Conservation (phyloP, 345 rosid genomes). For the Populus deltoides region DNA sequence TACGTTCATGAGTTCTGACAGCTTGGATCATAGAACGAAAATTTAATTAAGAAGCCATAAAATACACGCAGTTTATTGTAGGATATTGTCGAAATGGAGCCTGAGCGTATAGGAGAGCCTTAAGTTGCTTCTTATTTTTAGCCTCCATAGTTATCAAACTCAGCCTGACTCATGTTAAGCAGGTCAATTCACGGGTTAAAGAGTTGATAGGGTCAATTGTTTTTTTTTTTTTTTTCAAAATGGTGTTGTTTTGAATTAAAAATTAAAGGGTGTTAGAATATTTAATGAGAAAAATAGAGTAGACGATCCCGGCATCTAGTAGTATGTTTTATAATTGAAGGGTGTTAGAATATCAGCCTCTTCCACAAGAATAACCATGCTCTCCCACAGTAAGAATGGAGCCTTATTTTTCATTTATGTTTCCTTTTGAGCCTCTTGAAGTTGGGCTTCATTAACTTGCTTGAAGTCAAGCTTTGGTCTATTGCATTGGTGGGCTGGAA, state of each 20-base stretch:
- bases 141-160: background rate
- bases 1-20: background rate
- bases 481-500: constrained; percentile 43
- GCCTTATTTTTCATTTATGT: constrained; percentile 26
- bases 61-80: background rate
- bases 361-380: background rate
- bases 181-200: no score
- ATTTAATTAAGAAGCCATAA: background rate
- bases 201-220: no score
- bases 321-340: background rate
- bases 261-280: no score
- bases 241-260: no score
- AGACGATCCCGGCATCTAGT: no score
- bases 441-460: constrained; percentile 71
- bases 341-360: background rate
- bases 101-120: background rate
- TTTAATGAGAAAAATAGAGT: no score
- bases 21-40: background rate
- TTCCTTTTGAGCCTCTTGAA: constrained; percentile 70
- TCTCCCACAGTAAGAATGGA: background rate
- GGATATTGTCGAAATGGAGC: background rate
- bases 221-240: no score
- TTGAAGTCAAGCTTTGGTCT: constrained; percentile 41
- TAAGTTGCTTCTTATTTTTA: background rate
- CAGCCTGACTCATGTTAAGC: background rate